These are phyloP conservation scores for Fusarium guadeloupense DNA, from an alignment of 2,329 filamentous ascomycete genomes.

Conservation along the genomic window DNA sequence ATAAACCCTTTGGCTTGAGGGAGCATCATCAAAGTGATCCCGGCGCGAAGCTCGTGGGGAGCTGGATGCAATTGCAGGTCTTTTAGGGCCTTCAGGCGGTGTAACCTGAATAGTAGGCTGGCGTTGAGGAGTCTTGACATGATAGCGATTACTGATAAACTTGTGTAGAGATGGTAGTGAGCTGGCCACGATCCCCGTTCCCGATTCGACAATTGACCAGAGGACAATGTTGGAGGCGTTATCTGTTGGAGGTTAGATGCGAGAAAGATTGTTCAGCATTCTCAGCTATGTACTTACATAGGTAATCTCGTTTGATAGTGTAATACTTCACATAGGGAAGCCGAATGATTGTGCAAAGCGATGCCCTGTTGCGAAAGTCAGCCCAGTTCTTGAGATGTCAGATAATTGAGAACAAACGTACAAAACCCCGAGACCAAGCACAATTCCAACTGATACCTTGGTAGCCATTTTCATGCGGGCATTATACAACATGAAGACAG, in stretches of 20 bases:
- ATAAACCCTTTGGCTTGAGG: conserved; percentile 2
- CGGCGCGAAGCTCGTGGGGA: not conserved
- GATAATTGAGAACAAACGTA: not conserved
- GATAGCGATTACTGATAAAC: conserved; percentile 8
- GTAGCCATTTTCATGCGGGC: conserved; percentile 13
- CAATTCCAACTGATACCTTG: conserved; percentile 16
- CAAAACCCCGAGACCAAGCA: conserved; percentile 25
- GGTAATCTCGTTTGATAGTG: not conserved
- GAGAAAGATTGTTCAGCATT: fast-evolving
- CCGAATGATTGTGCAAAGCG: conserved; percentile 20
- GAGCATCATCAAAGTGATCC: conserved; percentile 2
- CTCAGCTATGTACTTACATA: conserved; percentile 1
- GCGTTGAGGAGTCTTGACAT: not conserved
- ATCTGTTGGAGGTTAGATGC: not conserved
- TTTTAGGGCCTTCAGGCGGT: not conserved
- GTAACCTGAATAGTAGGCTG: not conserved
- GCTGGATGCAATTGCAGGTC: no score
- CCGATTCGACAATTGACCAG: conserved; percentile 31
- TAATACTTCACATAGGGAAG: conserved; percentile 26
- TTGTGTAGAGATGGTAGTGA: conserved; percentile 22
- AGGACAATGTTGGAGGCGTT: conserved; percentile 14
- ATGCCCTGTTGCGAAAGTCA: conserved; percentile 12
- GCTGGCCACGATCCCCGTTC: conserved; percentile 25
- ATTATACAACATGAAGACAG: conserved; percentile 20
- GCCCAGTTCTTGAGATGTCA: not conserved